Conservation (phyloP, 2,329 filamentous ascomycete genomes). For the Fusarium sp. region DNA sequence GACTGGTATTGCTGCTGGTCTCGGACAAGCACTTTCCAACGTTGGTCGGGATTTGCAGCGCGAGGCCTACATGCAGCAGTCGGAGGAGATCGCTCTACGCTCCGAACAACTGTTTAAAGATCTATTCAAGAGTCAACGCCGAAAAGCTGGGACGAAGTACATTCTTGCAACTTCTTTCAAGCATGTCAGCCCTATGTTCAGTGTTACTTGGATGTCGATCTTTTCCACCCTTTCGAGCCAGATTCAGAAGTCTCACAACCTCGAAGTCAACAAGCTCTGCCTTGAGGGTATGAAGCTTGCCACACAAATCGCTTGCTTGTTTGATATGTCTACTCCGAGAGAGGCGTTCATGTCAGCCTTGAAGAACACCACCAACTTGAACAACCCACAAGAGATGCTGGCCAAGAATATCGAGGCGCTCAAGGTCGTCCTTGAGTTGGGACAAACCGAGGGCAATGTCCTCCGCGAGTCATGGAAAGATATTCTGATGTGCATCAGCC, state of each 20-base stretch:
- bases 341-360: conserved; percentile 95
- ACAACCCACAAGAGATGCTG: conserved; percentile 94
- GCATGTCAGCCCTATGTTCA: conserved; percentile 98
- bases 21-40: conserved; percentile 90
- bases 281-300: conserved; percentile 96
- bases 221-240: conserved; percentile 93
- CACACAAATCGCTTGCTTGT: conserved; percentile 91
- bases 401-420: conserved; percentile 96
- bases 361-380: conserved; percentile 93
- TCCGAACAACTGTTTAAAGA: conserved; percentile 92
- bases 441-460: conserved; percentile 90
- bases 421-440: conserved; percentile 90
- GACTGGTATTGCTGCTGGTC: conserved; percentile 79
- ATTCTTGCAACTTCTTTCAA: conserved; percentile 94
- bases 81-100: conserved; percentile 84
- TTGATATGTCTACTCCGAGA: conserved; percentile 90
- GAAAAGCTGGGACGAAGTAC: conserved; percentile 78
- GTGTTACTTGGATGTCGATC: conserved; percentile 99
- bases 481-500: conserved; percentile 92
- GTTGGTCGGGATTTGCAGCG: conserved; percentile 91
- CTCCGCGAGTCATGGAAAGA: conserved; percentile 95
- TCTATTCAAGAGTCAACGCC: conserved; percentile 87
- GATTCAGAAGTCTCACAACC: conserved; percentile 91
- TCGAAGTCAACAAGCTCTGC: conserved; percentile 91
- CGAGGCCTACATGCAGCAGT: conserved; percentile 94